Evolutionary conservation across 2,329 filamentous ascomycete species (phyloP), one percentile per base, ranked within the genome.

Genomic region (Lachnellula subtilissima): DNA sequence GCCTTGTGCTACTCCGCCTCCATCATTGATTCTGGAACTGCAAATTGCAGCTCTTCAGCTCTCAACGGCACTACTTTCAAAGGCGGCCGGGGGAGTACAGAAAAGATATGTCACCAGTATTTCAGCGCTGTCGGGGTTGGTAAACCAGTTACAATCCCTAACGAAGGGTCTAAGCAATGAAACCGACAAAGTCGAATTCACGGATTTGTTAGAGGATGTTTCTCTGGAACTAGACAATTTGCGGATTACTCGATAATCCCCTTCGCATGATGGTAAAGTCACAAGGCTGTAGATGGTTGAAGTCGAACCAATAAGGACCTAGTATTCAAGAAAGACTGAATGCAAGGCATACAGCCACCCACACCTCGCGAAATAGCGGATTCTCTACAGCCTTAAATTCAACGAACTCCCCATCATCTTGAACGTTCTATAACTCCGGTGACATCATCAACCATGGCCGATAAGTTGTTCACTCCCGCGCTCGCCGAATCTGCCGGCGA

Each of bases 11-110:
- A 51, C 54, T 1, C 53, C 45, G 5, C 22, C 59, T 28, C 35
- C 56, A 11, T 22, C 61, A 5, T 32, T 62, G 1, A 37, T 67
- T 11, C 52, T 68, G 2, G 83, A 85, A 56, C 76, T 82, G 50
- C 73, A 78, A 47, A 71, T 82, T 4, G 79, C 79, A 1, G 74
- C 76, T 28, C 66, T 86, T 50, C 82, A 85, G 67, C 75, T 87
- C 1, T 79, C 78, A 22, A 75, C 78, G 12, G 73, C 76, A 2
- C 65, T 86, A n/a, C 67, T 86, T 28, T 71, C 65, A 1, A 74
- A 74, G 28, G 74, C 79, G n/a, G 59, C 65, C 14, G 60, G 67
- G 0, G 78, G 78, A 0, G 72, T 81, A 71, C 71, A 73, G 54
- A 76, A 70, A 61, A 73, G 82, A 17, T 83, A 82, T 59, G 65